phyloP scores from a whole-genome alignment of 805 yeast genomes.

The Wickerhamomyces mucosus region DNA sequence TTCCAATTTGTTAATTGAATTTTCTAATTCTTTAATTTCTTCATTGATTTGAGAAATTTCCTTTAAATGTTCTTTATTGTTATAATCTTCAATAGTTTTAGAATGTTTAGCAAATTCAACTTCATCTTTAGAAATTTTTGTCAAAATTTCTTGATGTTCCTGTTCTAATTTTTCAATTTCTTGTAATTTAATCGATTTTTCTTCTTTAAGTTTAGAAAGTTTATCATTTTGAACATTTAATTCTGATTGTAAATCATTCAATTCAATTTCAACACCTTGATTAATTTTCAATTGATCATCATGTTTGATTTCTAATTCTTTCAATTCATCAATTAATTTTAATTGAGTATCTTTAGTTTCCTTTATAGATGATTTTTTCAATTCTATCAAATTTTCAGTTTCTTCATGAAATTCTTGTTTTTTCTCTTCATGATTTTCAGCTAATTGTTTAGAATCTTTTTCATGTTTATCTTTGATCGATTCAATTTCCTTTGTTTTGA shows the following conservation, averaged over 20 bases:
- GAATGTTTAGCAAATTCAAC: conserved; percentile 5
- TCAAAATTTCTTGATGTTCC: conserved; percentile 11
- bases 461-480: conserved; percentile 11
- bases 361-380: conserved; percentile 14
- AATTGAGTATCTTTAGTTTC: conserved; percentile 14
- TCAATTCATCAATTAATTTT: conserved; percentile 12
- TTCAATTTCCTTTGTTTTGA: conserved; percentile 9
- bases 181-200: too few relatives aligned
- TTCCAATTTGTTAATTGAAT: too few relatives aligned
- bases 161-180: conserved; percentile 13
- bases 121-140: conserved; percentile 8
- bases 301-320: conserved; percentile 17
- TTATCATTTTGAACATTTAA: conserved; percentile 11
- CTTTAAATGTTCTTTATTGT: conserved; percentile 6
- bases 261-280: conserved; percentile 10
- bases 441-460: conserved; percentile 10
- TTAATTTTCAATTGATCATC: conserved; percentile 9
- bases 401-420: conserved; percentile 14
- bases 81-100: conserved; percentile 7
- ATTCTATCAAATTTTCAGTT: conserved; percentile 13
- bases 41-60: conserved; percentile 13
- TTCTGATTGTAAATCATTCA: conserved; percentile 3
- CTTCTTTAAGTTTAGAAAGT: conserved; percentile 6
- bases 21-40: conserved; percentile 10
- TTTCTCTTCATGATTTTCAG: conserved; percentile 15